Evolutionary conservation across 805 yeast genomes (phyloP).

Genomic region (Starmerella davenportii): DNA sequence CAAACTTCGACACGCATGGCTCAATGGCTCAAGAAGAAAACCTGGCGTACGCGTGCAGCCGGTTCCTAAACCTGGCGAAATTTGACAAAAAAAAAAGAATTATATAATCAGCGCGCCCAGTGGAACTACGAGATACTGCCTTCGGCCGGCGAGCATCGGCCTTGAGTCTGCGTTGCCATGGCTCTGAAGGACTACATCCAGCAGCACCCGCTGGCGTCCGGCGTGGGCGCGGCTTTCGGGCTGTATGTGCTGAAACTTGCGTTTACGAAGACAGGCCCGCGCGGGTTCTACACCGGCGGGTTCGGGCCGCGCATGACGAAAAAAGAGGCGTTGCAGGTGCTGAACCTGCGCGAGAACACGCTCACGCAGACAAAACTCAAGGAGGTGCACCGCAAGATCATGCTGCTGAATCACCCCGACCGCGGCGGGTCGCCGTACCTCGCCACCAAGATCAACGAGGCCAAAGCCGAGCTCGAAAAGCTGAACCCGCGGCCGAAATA

Average conservation of each 20-base stretch:
- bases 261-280: conserved; percentile 33
- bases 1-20: conserved; percentile 38
- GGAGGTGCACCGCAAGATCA: conserved; percentile 53
- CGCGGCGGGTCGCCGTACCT: conserved; percentile 69
- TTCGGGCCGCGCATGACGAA: conserved; percentile 83
- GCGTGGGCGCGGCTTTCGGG: conserved; percentile 47
- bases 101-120: not conserved
- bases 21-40: too few relatives aligned
- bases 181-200: conserved; percentile 16
- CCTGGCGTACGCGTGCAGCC: too few relatives aligned
- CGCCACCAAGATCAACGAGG: conserved; percentile 74
- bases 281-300: conserved; percentile 66
- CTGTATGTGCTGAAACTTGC: conserved; percentile 20
- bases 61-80: too few relatives aligned
- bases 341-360: conserved; percentile 36
- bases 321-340: conserved; percentile 71
- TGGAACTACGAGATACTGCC: too few relatives aligned
- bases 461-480: conserved; percentile 61
- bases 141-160: too few relatives aligned
- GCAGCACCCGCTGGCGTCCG: conserved; percentile 59
- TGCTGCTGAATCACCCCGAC: conserved; percentile 78
- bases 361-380: conserved; percentile 31
- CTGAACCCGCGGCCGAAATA: conserved; percentile 17
- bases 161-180: too few relatives aligned
- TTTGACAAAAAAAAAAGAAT: too few relatives aligned